Evolutionary conservation across 1,284 basidiomycete species (phyloP), one percentile per base, ranked within the genome.

Genomic region (Apiotrichum domesticum): DNA sequence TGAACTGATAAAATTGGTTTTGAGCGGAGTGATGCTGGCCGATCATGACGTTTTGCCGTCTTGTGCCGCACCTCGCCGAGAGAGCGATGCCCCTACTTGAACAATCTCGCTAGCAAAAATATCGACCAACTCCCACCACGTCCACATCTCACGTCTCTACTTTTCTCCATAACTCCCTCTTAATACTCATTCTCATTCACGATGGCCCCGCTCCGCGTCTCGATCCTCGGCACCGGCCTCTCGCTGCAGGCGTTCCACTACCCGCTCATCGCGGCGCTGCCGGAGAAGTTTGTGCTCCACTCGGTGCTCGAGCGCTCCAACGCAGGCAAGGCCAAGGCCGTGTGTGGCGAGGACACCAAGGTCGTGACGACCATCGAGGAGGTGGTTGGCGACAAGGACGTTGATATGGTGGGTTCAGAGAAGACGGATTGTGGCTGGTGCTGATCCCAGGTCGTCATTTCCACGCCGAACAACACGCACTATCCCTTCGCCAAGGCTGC

Each of bases 401-500:
- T 80, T 33, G 75, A 80, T 46, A 63, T 77, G 49, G 78, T 71
- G 42, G 49, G 64, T 63, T 35, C 5, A 33, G 29, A 3, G 14
- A 39, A 39, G 37, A 21, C 21, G 21, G 21, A 21, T 21, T 21
- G 21, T 21, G 21, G 21, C 53, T 54, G 29, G 56, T 53, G 21
- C 21, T 21, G 21, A 21, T 21, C 1, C 37, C 52, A 64, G 67
- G 66, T 81, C 33, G 82, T 91, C 56, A 78, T 93, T 49, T 84
- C 82, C 42, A 90, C 88, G 0, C 88, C 89, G 1, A 92, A 86
- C 68, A 79, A 85, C 48, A 90, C 89, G 0, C 90, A 93, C 73
- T 89, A 85, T 70, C 73, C 79, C 6, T 85, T 71, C 52, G 68
- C 76, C 11, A 79, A 79, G 66, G 66, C 66, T 4, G 81, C 81